These are phyloP conservation scores for Phytophthora chlamydospora DNA, from an alignment of 352 stramenopile genomes.

Conservation along the genomic window DNA sequence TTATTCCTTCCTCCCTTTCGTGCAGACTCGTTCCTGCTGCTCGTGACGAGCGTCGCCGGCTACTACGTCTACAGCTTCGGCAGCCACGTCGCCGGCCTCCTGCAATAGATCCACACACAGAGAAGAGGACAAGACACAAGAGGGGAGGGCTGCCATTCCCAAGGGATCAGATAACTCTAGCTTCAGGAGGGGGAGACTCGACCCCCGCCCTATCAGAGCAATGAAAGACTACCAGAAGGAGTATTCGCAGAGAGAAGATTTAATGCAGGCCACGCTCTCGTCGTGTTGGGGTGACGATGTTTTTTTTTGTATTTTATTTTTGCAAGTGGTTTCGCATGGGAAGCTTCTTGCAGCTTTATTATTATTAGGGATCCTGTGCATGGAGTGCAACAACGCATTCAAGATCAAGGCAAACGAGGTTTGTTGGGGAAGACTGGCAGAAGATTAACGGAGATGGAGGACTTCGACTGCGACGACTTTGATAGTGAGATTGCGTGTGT, in stretches of 20 bases:
- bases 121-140: slow-evolving; percentile 10
- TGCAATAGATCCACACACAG: slow-evolving; percentile 38
- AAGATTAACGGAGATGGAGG: slow-evolving; percentile 29
- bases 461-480: slow-evolving; percentile 78
- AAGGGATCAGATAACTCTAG: neutral
- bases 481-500: slow-evolving; percentile 50
- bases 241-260: no score
- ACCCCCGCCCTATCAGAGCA: no score
- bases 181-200: neutral
- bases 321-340: slow-evolving; percentile 7
- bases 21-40: slow-evolving; percentile 75
- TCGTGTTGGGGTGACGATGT: neutral
- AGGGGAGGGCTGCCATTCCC: neutral
- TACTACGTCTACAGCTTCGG: slow-evolving; percentile 84
- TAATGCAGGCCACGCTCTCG: no score
- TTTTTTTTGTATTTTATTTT: neutral
- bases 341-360: slow-evolving; percentile 1
- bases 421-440: slow-evolving; percentile 13
- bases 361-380: neutral
- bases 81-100: slow-evolving; percentile 49
- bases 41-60: slow-evolving; percentile 70
- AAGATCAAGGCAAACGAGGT: neutral
- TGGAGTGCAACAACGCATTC: neutral
- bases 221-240: no score
- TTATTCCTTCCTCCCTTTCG: neutral